phyloP scores from a whole-genome alignment of 805 yeast species.

The Cyberlindnera veronae region DNA sequence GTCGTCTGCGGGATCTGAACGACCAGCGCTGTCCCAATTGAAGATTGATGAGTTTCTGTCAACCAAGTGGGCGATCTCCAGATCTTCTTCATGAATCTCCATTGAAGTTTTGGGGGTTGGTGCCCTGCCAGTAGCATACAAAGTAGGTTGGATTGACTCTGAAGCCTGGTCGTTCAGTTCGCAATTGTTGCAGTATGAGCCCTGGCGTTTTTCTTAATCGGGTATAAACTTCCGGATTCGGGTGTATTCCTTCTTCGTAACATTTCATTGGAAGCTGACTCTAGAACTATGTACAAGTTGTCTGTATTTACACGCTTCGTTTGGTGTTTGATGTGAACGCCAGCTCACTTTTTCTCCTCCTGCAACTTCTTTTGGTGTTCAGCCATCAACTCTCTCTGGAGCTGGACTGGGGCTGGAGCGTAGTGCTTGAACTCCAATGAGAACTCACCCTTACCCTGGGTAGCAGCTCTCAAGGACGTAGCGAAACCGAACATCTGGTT shows the following conservation, averaged over 20 bases:
- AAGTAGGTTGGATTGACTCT: no score
- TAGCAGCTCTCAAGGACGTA: constrained; percentile 88
- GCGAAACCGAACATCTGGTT: constrained; percentile 97
- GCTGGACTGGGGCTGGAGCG: constrained; percentile 84
- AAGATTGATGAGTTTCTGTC: not conserved
- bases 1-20: not conserved
- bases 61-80: not conserved
- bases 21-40: not conserved
- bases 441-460: constrained; percentile 99
- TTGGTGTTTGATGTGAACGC: no score
- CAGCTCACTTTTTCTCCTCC: constrained; percentile 20
- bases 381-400: constrained; percentile 86
- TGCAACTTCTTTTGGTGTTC: constrained; percentile 58
- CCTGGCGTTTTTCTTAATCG: not conserved
- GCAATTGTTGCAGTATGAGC: no score
- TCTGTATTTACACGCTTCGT: no score
- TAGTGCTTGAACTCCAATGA: constrained; percentile 91
- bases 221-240: not conserved
- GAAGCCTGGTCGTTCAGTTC: no score
- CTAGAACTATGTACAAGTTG: no score
- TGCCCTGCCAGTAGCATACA: no score
- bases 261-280: no score
- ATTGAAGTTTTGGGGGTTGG: not conserved
- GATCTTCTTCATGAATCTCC: not conserved
- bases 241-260: no score